Evolutionary conservation across 2,329 filamentous ascomycete species (phyloP).

Genomic region (Helminthosporium solani): DNA sequence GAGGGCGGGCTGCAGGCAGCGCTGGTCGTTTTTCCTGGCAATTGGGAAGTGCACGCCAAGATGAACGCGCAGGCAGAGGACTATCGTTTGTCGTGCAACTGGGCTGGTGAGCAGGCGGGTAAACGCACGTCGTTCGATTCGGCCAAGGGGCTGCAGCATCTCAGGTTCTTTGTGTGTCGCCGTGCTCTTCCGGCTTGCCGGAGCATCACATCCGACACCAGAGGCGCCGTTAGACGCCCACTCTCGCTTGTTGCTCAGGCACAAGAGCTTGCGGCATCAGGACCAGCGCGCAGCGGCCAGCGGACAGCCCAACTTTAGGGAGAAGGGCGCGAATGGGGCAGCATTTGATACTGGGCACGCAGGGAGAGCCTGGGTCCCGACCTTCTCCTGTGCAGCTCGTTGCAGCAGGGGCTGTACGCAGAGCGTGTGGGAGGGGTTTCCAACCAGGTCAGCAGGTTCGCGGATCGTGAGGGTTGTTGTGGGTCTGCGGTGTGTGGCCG

Average conservation of each 20-base stretch:
- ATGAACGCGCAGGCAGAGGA: not conserved
- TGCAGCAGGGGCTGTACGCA: slow-evolving; percentile 15
- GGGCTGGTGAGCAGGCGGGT: slow-evolving; percentile 16
- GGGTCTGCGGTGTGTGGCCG: slow-evolving; percentile 8
- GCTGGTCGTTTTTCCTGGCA: not conserved
- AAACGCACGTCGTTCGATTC: slow-evolving; percentile 33
- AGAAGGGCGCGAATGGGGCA: slow-evolving; percentile 7
- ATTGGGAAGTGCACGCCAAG: not conserved
- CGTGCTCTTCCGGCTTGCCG: slow-evolving; percentile 20
- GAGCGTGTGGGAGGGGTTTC: slow-evolving; percentile 10
- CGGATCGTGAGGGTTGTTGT: slow-evolving; percentile 18
- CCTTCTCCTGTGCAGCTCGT: slow-evolving; percentile 4
- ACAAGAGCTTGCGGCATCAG: slow-evolving; percentile 1
- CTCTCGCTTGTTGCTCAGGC: slow-evolving; percentile 6
- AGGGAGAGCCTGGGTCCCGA: slow-evolving; percentile 1
- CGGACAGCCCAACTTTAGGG: slow-evolving; percentile 12
- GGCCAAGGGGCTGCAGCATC: slow-evolving; percentile 22
- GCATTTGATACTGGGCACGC: slow-evolving; percentile 9
- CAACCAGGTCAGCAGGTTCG: slow-evolving; percentile 23
- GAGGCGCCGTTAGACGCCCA: slow-evolving; percentile 21
- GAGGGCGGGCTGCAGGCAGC: not conserved
- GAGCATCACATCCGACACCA: slow-evolving; percentile 13
- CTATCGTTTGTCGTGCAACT: not conserved
- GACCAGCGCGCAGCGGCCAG: slow-evolving; percentile 9
- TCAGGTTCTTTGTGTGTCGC: slow-evolving; percentile 29